These are phyloP conservation scores for Zanthoxylum bungeanum DNA, from an alignment of 345 rosid genomes.

Conservation along the genomic window DNA sequence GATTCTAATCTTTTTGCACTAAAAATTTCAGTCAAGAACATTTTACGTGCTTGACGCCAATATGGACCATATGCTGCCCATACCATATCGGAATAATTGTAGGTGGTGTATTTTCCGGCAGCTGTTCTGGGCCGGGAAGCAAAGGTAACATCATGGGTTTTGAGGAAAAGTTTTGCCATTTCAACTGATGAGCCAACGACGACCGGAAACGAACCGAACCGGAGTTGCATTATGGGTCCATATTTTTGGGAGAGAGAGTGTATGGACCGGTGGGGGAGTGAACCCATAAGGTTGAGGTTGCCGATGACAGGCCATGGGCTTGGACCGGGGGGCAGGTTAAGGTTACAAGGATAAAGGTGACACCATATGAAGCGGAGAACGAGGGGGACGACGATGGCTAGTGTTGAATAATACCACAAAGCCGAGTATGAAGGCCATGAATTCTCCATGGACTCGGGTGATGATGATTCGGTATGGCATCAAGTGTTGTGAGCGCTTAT, in stretches of 20 bases:
- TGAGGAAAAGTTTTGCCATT: conserved; percentile 47
- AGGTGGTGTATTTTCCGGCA: conserved; percentile 61
- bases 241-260: conserved; percentile 53
- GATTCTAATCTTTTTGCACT: conserved; percentile 42
- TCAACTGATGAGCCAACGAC: conserved; percentile 52
- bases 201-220: conserved; percentile 49
- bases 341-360: conserved; percentile 14
- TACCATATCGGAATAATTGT: conserved; percentile 48
- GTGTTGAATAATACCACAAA: no score
- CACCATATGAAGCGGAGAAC: background rate
- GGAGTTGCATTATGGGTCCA: conserved; percentile 58
- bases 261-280: conserved; percentile 63
- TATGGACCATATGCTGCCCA: conserved; percentile 64
- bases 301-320: conserved; percentile 6
- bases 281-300: conserved; percentile 13
- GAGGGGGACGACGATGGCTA: no score
- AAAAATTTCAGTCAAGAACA: conserved; percentile 29
- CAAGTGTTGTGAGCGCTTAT: no score
- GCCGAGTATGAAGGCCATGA: no score
- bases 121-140: conserved; percentile 40
- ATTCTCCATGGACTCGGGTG: no score
- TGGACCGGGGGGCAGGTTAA: conserved; percentile 32
- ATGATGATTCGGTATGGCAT: no score
- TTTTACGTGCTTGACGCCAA: conserved; percentile 60
- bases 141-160: conserved; percentile 48